These are phyloP conservation scores for Oxyria digyna DNA, from an alignment of 148 eudicot genomes.

Conservation along the genomic window DNA sequence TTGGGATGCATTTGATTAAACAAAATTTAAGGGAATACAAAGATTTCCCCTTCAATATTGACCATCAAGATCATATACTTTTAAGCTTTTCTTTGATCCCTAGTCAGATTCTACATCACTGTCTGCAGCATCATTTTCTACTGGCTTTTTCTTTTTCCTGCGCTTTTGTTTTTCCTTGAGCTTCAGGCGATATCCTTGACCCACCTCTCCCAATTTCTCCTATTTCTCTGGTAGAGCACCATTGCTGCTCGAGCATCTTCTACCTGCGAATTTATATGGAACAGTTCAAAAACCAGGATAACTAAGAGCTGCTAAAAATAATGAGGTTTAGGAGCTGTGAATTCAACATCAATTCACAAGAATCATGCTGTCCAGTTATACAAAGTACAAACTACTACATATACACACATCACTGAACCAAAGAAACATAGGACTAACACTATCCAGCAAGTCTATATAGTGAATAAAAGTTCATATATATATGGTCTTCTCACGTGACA, in stretches of 20 bases:
- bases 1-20: not conserved
- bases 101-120: not conserved
- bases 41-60: not conserved
- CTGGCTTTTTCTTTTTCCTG: conserved; percentile 41
- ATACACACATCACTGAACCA: too few relatives aligned
- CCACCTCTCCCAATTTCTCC: conserved; percentile 64
- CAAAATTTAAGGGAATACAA: not conserved
- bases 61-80: not conserved
- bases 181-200: conserved; percentile 43
- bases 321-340: not conserved
- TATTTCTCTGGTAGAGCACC: conserved; percentile 73
- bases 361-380: too few relatives aligned
- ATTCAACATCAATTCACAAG: not conserved
- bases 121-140: not conserved
- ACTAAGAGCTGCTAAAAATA: not conserved
- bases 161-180: conserved; percentile 64
- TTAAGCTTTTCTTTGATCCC: not conserved
- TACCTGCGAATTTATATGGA: conserved; percentile 28
- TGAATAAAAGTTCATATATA: not conserved
- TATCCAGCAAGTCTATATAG: not conserved
- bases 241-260: conserved; percentile 98
- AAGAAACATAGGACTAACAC: too few relatives aligned
- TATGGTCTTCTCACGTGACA: not conserved
- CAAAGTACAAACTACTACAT: too few relatives aligned
- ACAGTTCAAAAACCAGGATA: not conserved